These are phyloP conservation scores for Ochetophila trinervis DNA, from an alignment of 306 rosid species.

Conservation along the genomic window DNA sequence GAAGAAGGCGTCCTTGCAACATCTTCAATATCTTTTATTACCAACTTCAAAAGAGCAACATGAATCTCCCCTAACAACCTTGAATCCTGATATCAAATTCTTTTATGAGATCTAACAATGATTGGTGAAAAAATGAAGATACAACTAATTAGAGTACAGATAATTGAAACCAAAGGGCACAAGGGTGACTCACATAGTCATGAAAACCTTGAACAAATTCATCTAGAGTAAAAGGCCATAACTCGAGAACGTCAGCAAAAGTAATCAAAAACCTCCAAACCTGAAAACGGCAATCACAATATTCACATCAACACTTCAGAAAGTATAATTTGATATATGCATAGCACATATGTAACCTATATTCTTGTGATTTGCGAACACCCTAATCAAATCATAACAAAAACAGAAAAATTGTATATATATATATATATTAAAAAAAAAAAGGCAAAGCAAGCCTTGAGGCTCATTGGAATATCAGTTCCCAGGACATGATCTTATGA, in stretches of 20 bases:
- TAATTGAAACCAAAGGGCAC: conserved; percentile 23
- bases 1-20: conserved; percentile 93
- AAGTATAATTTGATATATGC: conserved; percentile 15
- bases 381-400: no score
- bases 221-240: conserved; percentile 97
- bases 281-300: conserved; percentile 47
- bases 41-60: conserved; percentile 74
- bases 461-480: no score
- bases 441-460: no score
- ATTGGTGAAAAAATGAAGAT: conserved; percentile 6
- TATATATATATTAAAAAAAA: no score
- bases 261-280: conserved; percentile 96
- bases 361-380: not conserved
- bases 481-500: no score
- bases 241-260: conserved; percentile 84
- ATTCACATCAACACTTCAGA: conserved; percentile 20
- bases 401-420: no score
- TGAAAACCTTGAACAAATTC: conserved; percentile 95
- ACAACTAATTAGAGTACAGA: conserved; percentile 12
- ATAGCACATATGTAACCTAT: not conserved
- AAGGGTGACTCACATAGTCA: conserved; percentile 69
- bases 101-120: conserved; percentile 14
- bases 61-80: conserved; percentile 95
- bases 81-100: conserved; percentile 68
- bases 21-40: conserved; percentile 95